Base-by-base conservation (phyloP, 306 rosid genomes). In the Quercus robur region DNA sequence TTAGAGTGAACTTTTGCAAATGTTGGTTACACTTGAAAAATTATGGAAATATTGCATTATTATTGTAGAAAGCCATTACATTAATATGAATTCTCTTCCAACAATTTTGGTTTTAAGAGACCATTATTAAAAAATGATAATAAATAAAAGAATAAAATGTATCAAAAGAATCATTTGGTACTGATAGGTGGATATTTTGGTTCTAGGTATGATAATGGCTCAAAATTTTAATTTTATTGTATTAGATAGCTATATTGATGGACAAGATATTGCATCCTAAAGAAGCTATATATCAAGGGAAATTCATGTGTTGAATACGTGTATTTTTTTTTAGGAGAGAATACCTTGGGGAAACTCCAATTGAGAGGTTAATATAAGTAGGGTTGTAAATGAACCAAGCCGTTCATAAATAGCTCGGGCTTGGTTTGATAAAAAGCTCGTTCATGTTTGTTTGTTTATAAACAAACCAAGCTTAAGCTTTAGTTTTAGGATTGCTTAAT, bases 131-230 rank as follows among this genome's bases (percentile, higher is more conserved):
- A 46, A 46, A 46, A 46, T 46, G 14, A 46, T 7, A 59, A 21
- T 21, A 59, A 59, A 59, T 59, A 3, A 9, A 8, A 3, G 11
- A 59, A 59, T 0, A 59, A 59, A 21, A 59, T 26, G 28, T 61
- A 26, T 69, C 80, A 78, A 75, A 28, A 57, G 77, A 54, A 59
- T 35, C 52, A 46, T 78, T 55, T 63, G 41, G 57, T 15, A 44
- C 54, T 4, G 12, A 35, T 12, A 10, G 15, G 52, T 46, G 52
- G 15, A 46, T 46, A 46, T 11, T 46, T 46, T 46, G 15, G 52
- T 41, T 69, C 58, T n/a, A 63, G 58, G 63, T 10, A 35, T 62
- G 25, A 70, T 41, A 14, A 35, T 6, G 28, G 64, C 28, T 75
- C 20, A 15, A 76, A 54, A 54, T 20, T 59, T 46, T 41, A 12